These are phyloP conservation scores for Cyberlindnera bimundalis DNA, from an alignment of 805 yeast species.

Conservation along the genomic window DNA sequence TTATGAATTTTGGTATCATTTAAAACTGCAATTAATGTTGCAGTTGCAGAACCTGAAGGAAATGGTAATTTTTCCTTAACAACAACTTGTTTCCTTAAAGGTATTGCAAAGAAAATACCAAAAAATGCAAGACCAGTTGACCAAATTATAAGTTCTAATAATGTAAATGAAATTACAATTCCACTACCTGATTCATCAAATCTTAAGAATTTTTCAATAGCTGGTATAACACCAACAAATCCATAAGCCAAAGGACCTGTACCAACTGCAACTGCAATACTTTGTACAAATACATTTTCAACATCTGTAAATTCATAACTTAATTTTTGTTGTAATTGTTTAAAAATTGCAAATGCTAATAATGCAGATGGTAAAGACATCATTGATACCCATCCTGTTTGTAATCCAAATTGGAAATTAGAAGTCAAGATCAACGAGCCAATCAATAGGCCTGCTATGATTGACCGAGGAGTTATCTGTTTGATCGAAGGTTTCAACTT, in stretches of 20 bases:
- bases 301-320: slow-evolving; percentile 67
- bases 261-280: slow-evolving; percentile 94
- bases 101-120: slow-evolving; percentile 94
- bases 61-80: slow-evolving; percentile 85
- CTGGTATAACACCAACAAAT: slow-evolving; percentile 92
- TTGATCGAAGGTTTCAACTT: slow-evolving; percentile 45
- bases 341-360: slow-evolving; percentile 81
- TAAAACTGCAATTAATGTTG: slow-evolving; percentile 64
- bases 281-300: slow-evolving; percentile 90
- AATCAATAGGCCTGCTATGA: slow-evolving; percentile 72
- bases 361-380: slow-evolving; percentile 95
- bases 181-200: slow-evolving; percentile 71
- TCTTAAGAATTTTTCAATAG: slow-evolving; percentile 84
- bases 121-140: slow-evolving; percentile 83
- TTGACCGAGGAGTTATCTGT: slow-evolving; percentile 72
- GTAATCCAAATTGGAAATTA: slow-evolving; percentile 93
- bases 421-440: slow-evolving; percentile 86
- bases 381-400: slow-evolving; percentile 99
- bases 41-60: slow-evolving; percentile 96
- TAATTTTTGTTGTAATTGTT: slow-evolving; percentile 39
- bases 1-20: slow-evolving; percentile 71
- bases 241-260: slow-evolving; percentile 97
- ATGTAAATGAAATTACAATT: slow-evolving; percentile 32
- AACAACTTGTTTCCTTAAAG: slow-evolving; percentile 81
- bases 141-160: slow-evolving; percentile 70